These are phyloP conservation scores for Fusarium fracticaudum DNA, from an alignment of 2,329 filamentous ascomycete species.

Conservation along the genomic window DNA sequence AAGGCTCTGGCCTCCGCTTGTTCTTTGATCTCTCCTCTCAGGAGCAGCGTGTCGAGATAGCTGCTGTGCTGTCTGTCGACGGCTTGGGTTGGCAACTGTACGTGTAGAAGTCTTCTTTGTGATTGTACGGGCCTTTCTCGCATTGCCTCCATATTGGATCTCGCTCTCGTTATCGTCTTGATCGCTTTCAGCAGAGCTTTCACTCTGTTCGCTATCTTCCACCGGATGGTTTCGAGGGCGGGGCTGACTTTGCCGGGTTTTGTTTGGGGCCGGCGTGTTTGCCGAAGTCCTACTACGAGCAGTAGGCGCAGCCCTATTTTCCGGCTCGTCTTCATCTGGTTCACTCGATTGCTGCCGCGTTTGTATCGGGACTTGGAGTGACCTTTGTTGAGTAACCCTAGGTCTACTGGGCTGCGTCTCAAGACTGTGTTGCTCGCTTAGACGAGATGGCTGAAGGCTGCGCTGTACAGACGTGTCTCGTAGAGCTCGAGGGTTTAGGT, in stretches of 20 bases:
- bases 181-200: neutral
- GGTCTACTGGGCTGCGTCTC: neutral
- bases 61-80: neutral
- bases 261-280: conserved; percentile 38
- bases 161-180: neutral
- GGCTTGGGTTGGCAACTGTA: neutral
- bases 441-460: neutral
- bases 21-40: neutral
- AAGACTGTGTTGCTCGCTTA: neutral
- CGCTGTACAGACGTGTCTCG: neutral
- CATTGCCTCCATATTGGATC: neutral
- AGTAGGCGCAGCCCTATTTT: neutral
- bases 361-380: neutral
- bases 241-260: conserved; percentile 6
- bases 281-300: neutral
- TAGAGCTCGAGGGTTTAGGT: neutral
- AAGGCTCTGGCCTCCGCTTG: neutral
- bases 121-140: neutral
- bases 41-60: neutral
- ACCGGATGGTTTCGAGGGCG: neutral
- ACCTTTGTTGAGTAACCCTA: neutral
- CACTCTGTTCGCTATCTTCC: conserved; percentile 1
- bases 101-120: neutral
- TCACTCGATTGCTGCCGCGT: neutral
- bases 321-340: neutral